Evolutionary conservation across 345 rosid genomes (phyloP).

Genomic region (Salix koriyanagi): DNA sequence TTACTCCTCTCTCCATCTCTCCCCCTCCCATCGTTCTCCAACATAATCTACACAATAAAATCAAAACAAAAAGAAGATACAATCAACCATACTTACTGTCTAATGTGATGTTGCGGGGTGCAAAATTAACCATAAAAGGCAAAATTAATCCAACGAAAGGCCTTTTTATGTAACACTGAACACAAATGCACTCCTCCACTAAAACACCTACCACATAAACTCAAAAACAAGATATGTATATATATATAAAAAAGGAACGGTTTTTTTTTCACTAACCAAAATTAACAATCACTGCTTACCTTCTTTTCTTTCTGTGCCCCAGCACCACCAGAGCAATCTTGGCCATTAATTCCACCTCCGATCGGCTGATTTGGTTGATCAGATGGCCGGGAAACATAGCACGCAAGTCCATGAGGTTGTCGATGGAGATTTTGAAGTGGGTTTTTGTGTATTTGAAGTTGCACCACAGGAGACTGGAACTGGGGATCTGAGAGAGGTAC

Average conservation of each 20-base stretch:
- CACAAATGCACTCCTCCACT: conserved; percentile 32
- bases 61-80: conserved; percentile 3
- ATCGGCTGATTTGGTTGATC: conserved; percentile 43
- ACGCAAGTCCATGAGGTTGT: neutral
- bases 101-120: conserved; percentile 21
- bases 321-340: neutral
- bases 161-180: conserved; percentile 11
- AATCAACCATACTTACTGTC: neutral
- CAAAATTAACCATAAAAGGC: conserved; percentile 22
- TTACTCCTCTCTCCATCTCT: conserved; percentile 18
- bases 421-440: conserved; percentile 16
- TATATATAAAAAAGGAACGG: neutral
- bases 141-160: neutral
- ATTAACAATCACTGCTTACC: conserved; percentile 1
- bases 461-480: conserved; percentile 58
- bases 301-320: conserved; percentile 7
- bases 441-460: conserved; percentile 24
- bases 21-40: conserved; percentile 16
- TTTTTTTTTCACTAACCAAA: neutral
- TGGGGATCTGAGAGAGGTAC: conserved; percentile 79
- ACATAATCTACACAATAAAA: conserved; percentile 22
- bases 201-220: neutral
- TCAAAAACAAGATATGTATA: neutral
- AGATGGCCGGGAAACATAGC: conserved; percentile 25
- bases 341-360: conserved; percentile 22